Evolutionary conservation across 2,329 filamentous ascomycete species (phyloP).

Genomic region (Gremmenia infestans): DNA sequence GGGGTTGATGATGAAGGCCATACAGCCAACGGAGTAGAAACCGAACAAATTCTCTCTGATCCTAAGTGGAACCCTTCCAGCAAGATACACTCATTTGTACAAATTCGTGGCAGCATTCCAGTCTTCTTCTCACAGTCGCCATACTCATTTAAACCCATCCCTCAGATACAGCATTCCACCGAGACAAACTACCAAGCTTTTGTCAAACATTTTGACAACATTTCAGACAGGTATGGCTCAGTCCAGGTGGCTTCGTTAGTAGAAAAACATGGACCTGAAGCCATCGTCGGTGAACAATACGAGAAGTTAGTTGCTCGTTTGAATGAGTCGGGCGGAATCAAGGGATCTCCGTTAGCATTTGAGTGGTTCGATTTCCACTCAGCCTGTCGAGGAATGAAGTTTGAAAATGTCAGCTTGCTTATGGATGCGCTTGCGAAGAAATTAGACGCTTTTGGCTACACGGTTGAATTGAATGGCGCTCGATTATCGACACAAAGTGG

Average conservation of each 20-base stretch:
- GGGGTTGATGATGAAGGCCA: constrained; percentile 87
- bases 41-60: constrained; percentile 83
- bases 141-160: constrained; percentile 85
- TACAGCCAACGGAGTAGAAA: constrained; percentile 88
- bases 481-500: constrained; percentile 57
- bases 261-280: constrained; percentile 81
- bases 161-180: constrained; percentile 73
- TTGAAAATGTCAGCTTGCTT: constrained; percentile 84
- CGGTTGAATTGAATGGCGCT: constrained; percentile 47
- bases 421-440: constrained; percentile 63
- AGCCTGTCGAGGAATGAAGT: constrained; percentile 93
- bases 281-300: constrained; percentile 72
- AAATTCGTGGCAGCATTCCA: constrained; percentile 86
- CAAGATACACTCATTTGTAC: constrained; percentile 77
- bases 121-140: constrained; percentile 93
- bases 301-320: constrained; percentile 61
- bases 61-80: constrained; percentile 56
- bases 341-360: constrained; percentile 54
- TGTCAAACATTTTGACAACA: constrained; percentile 68
- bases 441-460: constrained; percentile 69
- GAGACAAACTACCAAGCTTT: constrained; percentile 76
- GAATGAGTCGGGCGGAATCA: constrained; percentile 55
- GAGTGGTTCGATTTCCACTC: constrained; percentile 98
- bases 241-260: constrained; percentile 80
- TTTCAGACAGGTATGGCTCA: constrained; percentile 66